Conservation (phyloP, 768 basidiomycete species). For the Porphyrellus cyaneotinctus region DNA sequence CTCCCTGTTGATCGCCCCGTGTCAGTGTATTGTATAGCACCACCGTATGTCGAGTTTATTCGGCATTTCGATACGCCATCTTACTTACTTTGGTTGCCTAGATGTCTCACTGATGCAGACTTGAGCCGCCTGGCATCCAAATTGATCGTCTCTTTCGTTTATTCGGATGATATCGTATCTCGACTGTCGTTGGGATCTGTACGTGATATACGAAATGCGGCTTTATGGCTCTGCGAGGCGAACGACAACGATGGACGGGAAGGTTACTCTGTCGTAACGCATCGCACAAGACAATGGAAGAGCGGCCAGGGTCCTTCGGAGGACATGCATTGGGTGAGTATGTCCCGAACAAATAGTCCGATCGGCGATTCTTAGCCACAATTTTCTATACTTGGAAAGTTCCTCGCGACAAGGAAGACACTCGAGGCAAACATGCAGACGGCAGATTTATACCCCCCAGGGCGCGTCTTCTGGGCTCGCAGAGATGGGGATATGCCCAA, state of each 20-base stretch:
- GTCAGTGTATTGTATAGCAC: constrained; percentile 74
- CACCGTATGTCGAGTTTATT: constrained; percentile 52
- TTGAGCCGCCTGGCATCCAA: constrained; percentile 57
- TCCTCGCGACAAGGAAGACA: constrained; percentile 76
- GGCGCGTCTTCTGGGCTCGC: constrained; percentile 75
- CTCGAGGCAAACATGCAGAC: constrained; percentile 81
- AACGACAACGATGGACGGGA: constrained; percentile 40
- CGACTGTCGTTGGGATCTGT: constrained; percentile 75
- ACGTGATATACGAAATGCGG: constrained; percentile 69
- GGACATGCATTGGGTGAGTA: constrained; percentile 49
- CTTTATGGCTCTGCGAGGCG: constrained; percentile 77
- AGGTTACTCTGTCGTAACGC: constrained; percentile 39
- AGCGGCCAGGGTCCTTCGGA: constrained; percentile 52
- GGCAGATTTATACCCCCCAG: constrained; percentile 70
- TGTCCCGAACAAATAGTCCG: constrained; percentile 1
- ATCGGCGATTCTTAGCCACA: background rate
- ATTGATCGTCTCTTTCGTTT: constrained; percentile 73
- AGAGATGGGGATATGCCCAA: constrained; percentile 67
- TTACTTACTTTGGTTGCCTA: constrained; percentile 22
- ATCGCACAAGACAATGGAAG: constrained; percentile 57
- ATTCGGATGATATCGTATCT: constrained; percentile 79
- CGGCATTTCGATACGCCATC: background rate
- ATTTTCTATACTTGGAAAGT: constrained; percentile 38
- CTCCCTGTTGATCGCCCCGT: constrained; percentile 64
- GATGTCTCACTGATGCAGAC: constrained; percentile 58